Conservation (phyloP, 2,329 filamentous ascomycete genomes). For the Alternaria rosae region DNA sequence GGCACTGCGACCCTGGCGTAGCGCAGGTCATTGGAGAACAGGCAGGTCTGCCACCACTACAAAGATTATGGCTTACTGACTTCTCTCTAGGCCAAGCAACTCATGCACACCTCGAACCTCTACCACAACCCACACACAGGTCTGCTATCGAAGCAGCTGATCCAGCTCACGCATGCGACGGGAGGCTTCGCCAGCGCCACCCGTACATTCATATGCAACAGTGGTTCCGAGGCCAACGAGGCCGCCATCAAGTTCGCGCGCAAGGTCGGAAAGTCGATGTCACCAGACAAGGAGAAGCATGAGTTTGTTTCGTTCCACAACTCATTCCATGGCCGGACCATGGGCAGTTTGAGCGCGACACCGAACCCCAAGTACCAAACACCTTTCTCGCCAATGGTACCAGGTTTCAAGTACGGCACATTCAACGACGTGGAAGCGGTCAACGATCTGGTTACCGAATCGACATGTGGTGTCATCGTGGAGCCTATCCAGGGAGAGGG, state of each 20-base stretch:
- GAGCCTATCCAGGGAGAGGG: slow-evolving; percentile 98
- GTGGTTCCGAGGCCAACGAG: slow-evolving; percentile 95
- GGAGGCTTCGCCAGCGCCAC: slow-evolving; percentile 83
- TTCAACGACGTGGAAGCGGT: slow-evolving; percentile 84
- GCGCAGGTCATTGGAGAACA: slow-evolving; percentile 78
- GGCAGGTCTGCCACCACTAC: slow-evolving; percentile 52
- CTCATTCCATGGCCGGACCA: slow-evolving; percentile 95
- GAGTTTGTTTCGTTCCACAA: slow-evolving; percentile 91
- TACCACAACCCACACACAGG: slow-evolving; percentile 98
- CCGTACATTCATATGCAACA: slow-evolving; percentile 93
- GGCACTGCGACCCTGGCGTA: slow-evolving; percentile 86
- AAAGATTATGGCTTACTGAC: slow-evolving; percentile 18
- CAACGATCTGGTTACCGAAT: slow-evolving; percentile 76
- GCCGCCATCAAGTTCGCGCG: slow-evolving; percentile 96
- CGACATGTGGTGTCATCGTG: slow-evolving; percentile 92
- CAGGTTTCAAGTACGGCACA: slow-evolving; percentile 85
- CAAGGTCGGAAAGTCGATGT: slow-evolving; percentile 81
- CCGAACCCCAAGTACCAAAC: slow-evolving; percentile 98
- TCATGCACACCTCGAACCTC: slow-evolving; percentile 92
- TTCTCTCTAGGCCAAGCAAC: slow-evolving; percentile 62
- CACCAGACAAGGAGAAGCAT: slow-evolving; percentile 74
- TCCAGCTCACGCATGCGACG: slow-evolving; percentile 79
- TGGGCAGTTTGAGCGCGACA: slow-evolving; percentile 94
- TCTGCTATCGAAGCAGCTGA: slow-evolving; percentile 81
- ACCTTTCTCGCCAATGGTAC: slow-evolving; percentile 94